A percentile compares a stretch with the other conserved stretches of the same genome.
Conservation (phyloP, 805 yeast genomes). For the Candida railenensis region DNA sequence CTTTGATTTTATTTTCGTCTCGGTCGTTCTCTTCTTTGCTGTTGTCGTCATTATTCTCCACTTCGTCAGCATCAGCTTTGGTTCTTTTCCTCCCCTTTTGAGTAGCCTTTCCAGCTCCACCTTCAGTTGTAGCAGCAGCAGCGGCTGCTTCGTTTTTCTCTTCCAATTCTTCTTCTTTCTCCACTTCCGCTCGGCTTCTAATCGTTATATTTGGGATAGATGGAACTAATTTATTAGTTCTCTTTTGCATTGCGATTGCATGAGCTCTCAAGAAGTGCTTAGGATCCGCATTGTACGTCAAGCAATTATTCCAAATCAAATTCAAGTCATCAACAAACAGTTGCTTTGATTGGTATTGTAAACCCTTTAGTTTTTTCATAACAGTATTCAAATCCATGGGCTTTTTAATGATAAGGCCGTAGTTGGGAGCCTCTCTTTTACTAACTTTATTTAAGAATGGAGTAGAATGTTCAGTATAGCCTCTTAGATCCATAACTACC, state of each 20-base stretch:
- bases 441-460: slow-evolving; percentile 95
- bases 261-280: slow-evolving; percentile 86
- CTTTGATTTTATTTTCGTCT: slow-evolving; percentile 6
- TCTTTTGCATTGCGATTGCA: slow-evolving; percentile 95
- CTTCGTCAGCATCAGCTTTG: slow-evolving; percentile 30
- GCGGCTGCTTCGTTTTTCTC: slow-evolving; percentile 15
- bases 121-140: slow-evolving; percentile 17
- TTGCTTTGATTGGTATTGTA: slow-evolving; percentile 79
- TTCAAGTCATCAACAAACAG: slow-evolving; percentile 94
- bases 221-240: slow-evolving; percentile 71
- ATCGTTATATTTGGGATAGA: slow-evolving; percentile 86
- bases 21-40: slow-evolving; percentile 5
- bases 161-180: slow-evolving; percentile 52
- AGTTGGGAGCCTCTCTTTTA: slow-evolving; percentile 97
- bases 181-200: slow-evolving; percentile 70
- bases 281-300: slow-evolving; percentile 92
- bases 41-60: slow-evolving; percentile 10
- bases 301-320: slow-evolving; percentile 94
- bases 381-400: slow-evolving; percentile 98
- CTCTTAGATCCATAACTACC: slow-evolving; percentile 84
- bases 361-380: slow-evolving; percentile 78
- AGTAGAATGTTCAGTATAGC: slow-evolving; percentile 94
- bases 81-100: slow-evolving; percentile 43
- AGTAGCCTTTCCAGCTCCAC: slow-evolving; percentile 29
- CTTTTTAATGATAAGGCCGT: slow-evolving; percentile 80